These are phyloP conservation scores for Symbiodinium natans DNA, from an alignment of 73 alveolate genomes.

Conservation along the genomic window DNA sequence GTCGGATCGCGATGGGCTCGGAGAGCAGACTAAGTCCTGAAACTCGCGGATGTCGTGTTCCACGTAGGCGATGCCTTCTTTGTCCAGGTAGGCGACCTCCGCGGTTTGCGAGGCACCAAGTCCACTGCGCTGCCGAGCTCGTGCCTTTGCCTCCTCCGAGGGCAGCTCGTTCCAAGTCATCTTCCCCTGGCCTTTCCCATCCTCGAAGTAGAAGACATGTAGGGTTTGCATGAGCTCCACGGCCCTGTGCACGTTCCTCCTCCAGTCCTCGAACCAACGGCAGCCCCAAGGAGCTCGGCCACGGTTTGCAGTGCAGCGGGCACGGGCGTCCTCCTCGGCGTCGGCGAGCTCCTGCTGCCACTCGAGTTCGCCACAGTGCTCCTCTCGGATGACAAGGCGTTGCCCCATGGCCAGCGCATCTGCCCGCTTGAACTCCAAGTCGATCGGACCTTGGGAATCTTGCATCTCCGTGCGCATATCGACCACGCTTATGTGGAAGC, in stretches of 20 bases:
- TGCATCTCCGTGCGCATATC: not conserved
- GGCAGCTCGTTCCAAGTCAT: not conserved
- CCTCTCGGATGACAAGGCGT: not conserved
- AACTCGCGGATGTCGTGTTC: not conserved
- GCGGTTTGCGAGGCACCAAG: not conserved
- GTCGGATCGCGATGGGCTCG: not conserved
- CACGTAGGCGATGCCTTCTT: not conserved
- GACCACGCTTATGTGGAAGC: not conserved
- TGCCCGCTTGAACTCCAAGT: not conserved
- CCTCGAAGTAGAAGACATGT: too few relatives aligned
- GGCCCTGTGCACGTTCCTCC: too few relatives aligned
- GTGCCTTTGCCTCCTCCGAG: not conserved
- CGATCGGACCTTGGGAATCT: not conserved
- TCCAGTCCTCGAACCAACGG: too few relatives aligned
- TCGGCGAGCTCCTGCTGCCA: too few relatives aligned
- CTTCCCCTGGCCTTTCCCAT: not conserved
- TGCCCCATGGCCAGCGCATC: slow-evolving; percentile 36
- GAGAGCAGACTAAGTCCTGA: not conserved
- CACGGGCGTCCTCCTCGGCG: too few relatives aligned
- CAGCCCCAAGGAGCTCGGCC: too few relatives aligned
- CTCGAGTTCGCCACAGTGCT: not conserved
- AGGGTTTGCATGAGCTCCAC: too few relatives aligned
- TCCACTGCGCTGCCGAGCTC: not conserved
- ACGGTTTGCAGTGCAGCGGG: too few relatives aligned
- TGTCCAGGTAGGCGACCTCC: not conserved